phyloP scores from a whole-genome alignment of 1,284 basidiomycete genomes.

The Pisolithus thermaeus region DNA sequence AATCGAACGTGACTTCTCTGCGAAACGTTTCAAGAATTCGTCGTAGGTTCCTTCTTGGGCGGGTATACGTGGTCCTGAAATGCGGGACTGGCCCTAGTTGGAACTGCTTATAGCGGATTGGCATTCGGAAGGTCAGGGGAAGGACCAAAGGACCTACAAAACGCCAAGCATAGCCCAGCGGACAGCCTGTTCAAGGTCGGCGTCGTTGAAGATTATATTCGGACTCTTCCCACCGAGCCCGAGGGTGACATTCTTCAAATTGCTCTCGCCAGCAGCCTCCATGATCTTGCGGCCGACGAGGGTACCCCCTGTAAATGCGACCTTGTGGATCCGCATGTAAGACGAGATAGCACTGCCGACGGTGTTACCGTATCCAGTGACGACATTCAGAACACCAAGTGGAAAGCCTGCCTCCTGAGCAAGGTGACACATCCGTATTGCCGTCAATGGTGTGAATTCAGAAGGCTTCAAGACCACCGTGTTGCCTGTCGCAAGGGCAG shows the following conservation, averaged over 20 bases:
- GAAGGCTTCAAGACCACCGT: too few relatives aligned
- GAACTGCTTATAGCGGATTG: slow-evolving; percentile 45
- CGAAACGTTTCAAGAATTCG: too few relatives aligned
- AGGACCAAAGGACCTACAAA: slow-evolving; percentile 67
- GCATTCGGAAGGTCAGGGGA: slow-evolving; percentile 75
- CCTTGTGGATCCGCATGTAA: slow-evolving; percentile 67
- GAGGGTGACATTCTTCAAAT: slow-evolving; percentile 62
- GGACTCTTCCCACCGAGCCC: slow-evolving; percentile 93
- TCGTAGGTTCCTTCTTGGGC: too few relatives aligned
- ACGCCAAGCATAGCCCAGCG: slow-evolving; percentile 79
- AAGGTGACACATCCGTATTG: slow-evolving; percentile 30
- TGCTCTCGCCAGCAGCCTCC: too few relatives aligned
- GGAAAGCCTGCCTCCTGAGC: slow-evolving; percentile 57
- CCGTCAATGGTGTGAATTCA: too few relatives aligned
- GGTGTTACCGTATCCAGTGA: slow-evolving; percentile 59
- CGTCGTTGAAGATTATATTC: slow-evolving; percentile 70
- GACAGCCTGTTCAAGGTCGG: slow-evolving; percentile 73
- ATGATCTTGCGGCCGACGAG: slow-evolving; percentile 66
- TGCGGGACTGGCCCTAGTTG: too few relatives aligned
- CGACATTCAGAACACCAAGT: slow-evolving; percentile 67
- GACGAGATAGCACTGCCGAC: slow-evolving; percentile 60
- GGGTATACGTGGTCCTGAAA: too few relatives aligned
- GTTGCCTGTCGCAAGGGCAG: too few relatives aligned
- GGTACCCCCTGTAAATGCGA: slow-evolving; percentile 74
- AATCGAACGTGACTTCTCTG: too few relatives aligned